A percentile compares a stretch with the other conserved stretches of the same genome.
Evolutionary conservation across 306 rosid genomes (phyloP).

Genomic region (Cicer pinnatifidum): DNA sequence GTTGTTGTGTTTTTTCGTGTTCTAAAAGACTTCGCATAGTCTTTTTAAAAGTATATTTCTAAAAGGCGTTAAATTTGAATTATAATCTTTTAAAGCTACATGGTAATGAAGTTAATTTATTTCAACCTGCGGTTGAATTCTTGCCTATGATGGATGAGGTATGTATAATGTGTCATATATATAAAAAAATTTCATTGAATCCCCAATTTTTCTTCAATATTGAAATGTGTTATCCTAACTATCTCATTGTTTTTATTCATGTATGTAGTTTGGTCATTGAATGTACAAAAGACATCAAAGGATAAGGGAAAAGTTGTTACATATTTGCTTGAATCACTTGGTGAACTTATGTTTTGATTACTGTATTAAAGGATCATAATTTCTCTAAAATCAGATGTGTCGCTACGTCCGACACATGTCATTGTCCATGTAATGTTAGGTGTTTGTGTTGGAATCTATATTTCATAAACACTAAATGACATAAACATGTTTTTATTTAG

Average conservation of each 20-base stretch:
- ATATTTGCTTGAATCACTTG: conserved; percentile 90
- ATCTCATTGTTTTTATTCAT: conserved; percentile 55
- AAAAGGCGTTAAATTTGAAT: background rate
- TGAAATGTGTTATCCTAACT: conserved; percentile 23
- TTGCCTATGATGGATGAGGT: conserved; percentile 79
- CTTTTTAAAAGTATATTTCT: background rate
- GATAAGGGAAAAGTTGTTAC: conserved; percentile 95
- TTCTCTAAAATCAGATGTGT: background rate
- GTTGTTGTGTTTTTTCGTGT: too few relatives aligned
- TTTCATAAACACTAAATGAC: conserved; percentile 36
- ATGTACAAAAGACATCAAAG: conserved; percentile 65
- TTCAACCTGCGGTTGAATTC: conserved; percentile 91
- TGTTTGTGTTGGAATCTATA: too few relatives aligned
- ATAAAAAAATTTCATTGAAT: conserved; percentile 27
- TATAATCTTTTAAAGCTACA: conserved; percentile 41
- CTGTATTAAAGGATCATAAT: conserved; percentile 14
- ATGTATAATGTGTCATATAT: background rate
- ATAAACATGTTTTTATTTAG: conserved; percentile 51
- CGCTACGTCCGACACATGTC: too few relatives aligned
- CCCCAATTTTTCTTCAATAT: conserved; percentile 18
- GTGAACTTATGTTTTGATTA: conserved; percentile 51
- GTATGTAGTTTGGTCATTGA: conserved; percentile 65
- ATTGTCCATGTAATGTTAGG: too few relatives aligned
- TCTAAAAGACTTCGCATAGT: background rate
- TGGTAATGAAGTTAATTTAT: conserved; percentile 80